Conservation (phyloP, 441 rosid species). For the Gossypium davidsonii region DNA sequence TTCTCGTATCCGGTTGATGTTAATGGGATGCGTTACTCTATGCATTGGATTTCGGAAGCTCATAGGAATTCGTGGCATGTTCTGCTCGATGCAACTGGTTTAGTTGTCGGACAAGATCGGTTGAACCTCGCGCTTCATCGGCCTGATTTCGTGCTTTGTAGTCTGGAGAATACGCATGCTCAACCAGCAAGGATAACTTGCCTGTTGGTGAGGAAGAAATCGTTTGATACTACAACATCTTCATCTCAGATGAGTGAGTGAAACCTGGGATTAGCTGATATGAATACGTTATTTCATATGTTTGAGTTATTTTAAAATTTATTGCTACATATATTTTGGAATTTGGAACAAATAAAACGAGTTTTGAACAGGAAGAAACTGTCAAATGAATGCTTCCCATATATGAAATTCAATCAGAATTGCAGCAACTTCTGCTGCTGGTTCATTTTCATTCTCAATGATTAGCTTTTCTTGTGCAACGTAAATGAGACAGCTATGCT, state of each 20-base stretch:
- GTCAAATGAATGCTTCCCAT: not conserved
- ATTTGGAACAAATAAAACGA: not conserved
- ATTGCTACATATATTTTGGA: constrained; percentile 9
- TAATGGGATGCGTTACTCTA: constrained; percentile 50
- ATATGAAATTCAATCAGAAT: not conserved
- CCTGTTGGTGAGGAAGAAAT: constrained; percentile 55
- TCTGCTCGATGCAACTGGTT: constrained; percentile 50
- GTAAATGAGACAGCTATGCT: too few relatives aligned
- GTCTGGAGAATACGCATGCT: constrained; percentile 39
- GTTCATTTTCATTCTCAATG: too few relatives aligned
- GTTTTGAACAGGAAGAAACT: not conserved
- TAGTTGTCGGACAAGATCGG: constrained; percentile 43
- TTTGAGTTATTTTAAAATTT: constrained; percentile 1
- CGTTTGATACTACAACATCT: constrained; percentile 42
- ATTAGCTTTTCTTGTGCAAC: too few relatives aligned
- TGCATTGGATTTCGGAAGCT: constrained; percentile 78
- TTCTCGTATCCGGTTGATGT: constrained; percentile 60
- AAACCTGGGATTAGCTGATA: constrained; percentile 3
- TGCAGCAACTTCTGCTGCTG: not conserved
- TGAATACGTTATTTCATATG: constrained; percentile 14
- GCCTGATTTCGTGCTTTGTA: constrained; percentile 57
- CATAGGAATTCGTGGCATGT: constrained; percentile 74
- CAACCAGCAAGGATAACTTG: constrained; percentile 48
- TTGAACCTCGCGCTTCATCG: constrained; percentile 52
- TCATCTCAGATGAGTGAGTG: constrained; percentile 24